Percentiles rank a stretch among this genome's conserved stretches.
Evolutionary conservation across 2,329 filamentous ascomycete genomes (phyloP).

Genomic region (Fusarium brevicatenulatum): DNA sequence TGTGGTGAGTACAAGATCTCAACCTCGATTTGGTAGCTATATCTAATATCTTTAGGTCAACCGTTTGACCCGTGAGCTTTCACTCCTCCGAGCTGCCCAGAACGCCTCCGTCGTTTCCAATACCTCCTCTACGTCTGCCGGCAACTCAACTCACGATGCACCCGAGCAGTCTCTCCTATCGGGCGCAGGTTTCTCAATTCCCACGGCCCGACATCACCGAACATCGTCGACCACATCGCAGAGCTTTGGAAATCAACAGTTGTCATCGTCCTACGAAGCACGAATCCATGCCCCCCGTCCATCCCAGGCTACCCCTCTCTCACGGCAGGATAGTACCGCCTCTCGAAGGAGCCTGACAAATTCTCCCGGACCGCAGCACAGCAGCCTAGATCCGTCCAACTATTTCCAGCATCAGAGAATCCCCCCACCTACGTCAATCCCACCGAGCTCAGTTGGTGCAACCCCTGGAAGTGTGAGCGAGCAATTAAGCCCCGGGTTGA

Average conservation of each 20-base stretch:
- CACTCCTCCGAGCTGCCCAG: slow-evolving; percentile 77
- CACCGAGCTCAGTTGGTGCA: slow-evolving; percentile 52
- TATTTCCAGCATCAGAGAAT: slow-evolving; percentile 62
- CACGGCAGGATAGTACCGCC: slow-evolving; percentile 65
- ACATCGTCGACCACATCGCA: slow-evolving; percentile 69
- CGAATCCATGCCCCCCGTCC: slow-evolving; percentile 58
- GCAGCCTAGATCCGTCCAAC: slow-evolving; percentile 56
- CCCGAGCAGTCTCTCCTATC: slow-evolving; percentile 64
- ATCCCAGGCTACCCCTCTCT: slow-evolving; percentile 57
- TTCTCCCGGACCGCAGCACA: slow-evolving; percentile 58
- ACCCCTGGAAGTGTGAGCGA: slow-evolving; percentile 54
- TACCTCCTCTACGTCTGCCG: slow-evolving; percentile 69
- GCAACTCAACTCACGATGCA: slow-evolving; percentile 61
- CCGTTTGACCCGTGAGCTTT: slow-evolving; percentile 88
- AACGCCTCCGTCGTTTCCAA: slow-evolving; percentile 75
- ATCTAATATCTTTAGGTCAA: slow-evolving; percentile 73
- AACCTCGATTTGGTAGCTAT: accelerated
- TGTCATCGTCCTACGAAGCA: slow-evolving; percentile 51
- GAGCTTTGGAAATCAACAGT: slow-evolving; percentile 52
- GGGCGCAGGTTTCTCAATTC: slow-evolving; percentile 67
- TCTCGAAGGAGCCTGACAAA: slow-evolving; percentile 63
- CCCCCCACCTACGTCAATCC: slow-evolving; percentile 48
- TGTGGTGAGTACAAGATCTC: slow-evolving; percentile 67
- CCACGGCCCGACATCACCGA: slow-evolving; percentile 65
- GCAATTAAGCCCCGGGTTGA: slow-evolving; percentile 62